Evolutionary conservation across 495 filamentous ascomycete species (phyloP).

Genomic region (Lasiosphaeriaceae sp.): DNA sequence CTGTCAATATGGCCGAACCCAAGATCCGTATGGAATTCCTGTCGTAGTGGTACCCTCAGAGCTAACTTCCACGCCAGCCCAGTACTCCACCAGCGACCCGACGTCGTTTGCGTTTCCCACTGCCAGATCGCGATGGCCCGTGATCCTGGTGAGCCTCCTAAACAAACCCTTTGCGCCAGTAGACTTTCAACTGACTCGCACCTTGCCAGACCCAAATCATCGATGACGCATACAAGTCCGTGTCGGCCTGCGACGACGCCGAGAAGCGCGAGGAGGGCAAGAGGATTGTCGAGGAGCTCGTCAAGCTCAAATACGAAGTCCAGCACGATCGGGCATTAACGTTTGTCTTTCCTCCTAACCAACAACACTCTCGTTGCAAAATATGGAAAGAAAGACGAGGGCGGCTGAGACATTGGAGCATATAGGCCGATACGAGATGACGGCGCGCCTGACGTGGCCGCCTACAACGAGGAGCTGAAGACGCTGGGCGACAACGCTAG

Average conservation of each 20-base stretch:
- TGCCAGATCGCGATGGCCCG: slow-evolving; percentile 82
- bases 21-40: slow-evolving; percentile 51
- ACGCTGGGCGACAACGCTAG: slow-evolving; percentile 63
- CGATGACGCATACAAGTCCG: slow-evolving; percentile 82
- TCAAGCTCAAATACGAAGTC: slow-evolving; percentile 88
- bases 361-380: not conserved
- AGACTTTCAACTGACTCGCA: not conserved
- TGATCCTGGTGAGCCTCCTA: slow-evolving; percentile 68
- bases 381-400: not conserved
- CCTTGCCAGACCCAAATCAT: slow-evolving; percentile 80
- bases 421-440: slow-evolving; percentile 77
- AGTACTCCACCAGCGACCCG: slow-evolving; percentile 71
- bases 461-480: slow-evolving; percentile 83
- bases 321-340: slow-evolving; percentile 83
- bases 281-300: slow-evolving; percentile 72
- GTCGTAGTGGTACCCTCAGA: not conserved
- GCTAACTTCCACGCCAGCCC: slow-evolving; percentile 48
- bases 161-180: not conserved
- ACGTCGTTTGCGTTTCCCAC: slow-evolving; percentile 84
- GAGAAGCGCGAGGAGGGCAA: slow-evolving; percentile 78
- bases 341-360: slow-evolving; percentile 48
- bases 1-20: slow-evolving; percentile 54
- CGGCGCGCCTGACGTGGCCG: slow-evolving; percentile 68
- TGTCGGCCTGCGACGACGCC: slow-evolving; percentile 54
- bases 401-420: not conserved